Evolutionary conservation across 768 basidiomycete genomes (phyloP), one percentile per base, ranked within the genome.

Genomic region (Daedalea quercina): DNA sequence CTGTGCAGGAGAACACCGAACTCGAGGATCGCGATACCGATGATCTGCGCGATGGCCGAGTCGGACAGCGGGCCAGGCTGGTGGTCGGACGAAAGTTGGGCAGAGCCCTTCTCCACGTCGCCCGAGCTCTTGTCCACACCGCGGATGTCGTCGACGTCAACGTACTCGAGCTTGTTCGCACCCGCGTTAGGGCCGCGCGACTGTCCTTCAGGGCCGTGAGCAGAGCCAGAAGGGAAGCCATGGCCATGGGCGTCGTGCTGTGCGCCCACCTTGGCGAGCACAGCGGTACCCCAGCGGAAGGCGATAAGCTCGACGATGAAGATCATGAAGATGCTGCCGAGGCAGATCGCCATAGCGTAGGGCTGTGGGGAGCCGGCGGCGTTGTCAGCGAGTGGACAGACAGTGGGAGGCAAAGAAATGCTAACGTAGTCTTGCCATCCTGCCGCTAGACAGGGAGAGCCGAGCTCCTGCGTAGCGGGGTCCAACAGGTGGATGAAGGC

Each of bases 1-100:
- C 85, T 89, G 63, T 94, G 94, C 28, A 97, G 68, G 4, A 92
- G 67, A 26, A 97, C 91, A 60, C 95, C 95, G 61, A 96, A 95
- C 65, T 99, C 95, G 44, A 99, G 74, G 53, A 97, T 94, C 31
- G 80, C 90, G 44, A 99, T 78, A 13, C 93, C 94, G 44, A 96
- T 75, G 34, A 94, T 68, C 65, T 94, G 92, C 2, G 90, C 84
- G 9, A 71, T 52, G 2, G 79, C 69, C 19, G 71, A 70, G 35
- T 82, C 76, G 45, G 28, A 59, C 56, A 33, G 55, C 23, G 48
- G 9, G 4, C 47, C 53, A 15, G 55, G 48, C 26, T 44, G 42
- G 20, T 49, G 50, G 26, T 34, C 31, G 41, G 25, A 28, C 22
- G 28, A 25, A 46, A 34, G 52, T 50, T 49, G 35, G 53, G 56